Percentiles rank a stretch among this genome's conserved stretches.
Conservation (phyloP, 164 flowering plant species). For the Vitis vinifera region ASM3070453v1 NC_081818.1:15425501-15426000, state of each 20-base stretch:
- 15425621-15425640: background rate
- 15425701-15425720: conserved; percentile 35
- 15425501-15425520: too few relatives aligned
- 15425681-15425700: background rate
- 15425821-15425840: background rate
- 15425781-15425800: conserved; percentile 28
- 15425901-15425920: conserved; percentile 30
- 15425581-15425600: too few relatives aligned
- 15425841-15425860: background rate
- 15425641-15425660: background rate
- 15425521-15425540: too few relatives aligned
- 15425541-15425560: too few relatives aligned
- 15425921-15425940: conserved; percentile 18
- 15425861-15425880: background rate
- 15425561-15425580: too few relatives aligned
- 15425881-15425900: background rate
- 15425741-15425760: conserved; percentile 32
- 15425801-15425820: conserved; percentile 40
- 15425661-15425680: background rate
- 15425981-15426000: background rate
- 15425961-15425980: conserved; percentile 1
- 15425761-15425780: conserved; percentile 27
- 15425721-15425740: conserved; percentile 46
- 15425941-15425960: conserved; percentile 29
- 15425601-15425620: too few relatives aligned